These are phyloP conservation scores for Vanderwaltozyma polyspora DNA, from an alignment of 805 yeast genomes.

Conservation along the genomic window DNA sequence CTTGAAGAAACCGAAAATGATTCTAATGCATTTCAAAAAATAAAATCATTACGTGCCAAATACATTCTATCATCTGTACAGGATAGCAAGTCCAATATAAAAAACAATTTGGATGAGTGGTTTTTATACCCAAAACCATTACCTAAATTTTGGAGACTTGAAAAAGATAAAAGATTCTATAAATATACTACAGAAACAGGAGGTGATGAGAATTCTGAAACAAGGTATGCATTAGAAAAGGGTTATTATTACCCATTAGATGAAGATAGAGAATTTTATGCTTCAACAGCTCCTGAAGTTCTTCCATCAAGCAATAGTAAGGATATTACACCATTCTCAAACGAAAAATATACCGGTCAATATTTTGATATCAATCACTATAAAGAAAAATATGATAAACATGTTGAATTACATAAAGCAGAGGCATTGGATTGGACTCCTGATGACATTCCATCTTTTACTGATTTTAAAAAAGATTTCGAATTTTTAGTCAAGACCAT, in stretches of 20 bases:
- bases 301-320: too few relatives aligned
- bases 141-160: constrained; percentile 33
- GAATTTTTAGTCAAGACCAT: constrained; percentile 13
- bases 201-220: constrained; percentile 16
- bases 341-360: constrained; percentile 25
- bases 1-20: not conserved
- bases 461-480: constrained; percentile 25
- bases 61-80: constrained; percentile 59
- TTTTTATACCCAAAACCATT: constrained; percentile 71
- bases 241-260: constrained; percentile 9
- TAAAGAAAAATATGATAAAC: constrained; percentile 6
- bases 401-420: not conserved
- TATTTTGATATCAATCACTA: constrained; percentile 26
- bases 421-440: not conserved
- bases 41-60: constrained; percentile 47
- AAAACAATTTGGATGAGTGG: constrained; percentile 54
- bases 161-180: constrained; percentile 20
- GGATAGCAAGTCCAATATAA: constrained; percentile 58
- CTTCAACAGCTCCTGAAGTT: constrained; percentile 3
- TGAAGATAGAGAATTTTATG: constrained; percentile 3
- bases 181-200: constrained; percentile 6
- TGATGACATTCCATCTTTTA: constrained; percentile 20
- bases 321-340: not conserved
- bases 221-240: constrained; percentile 5
- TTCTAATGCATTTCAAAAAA: constrained; percentile 12